These are phyloP conservation scores for Exophiala aquamarina DNA, from an alignment of 2,329 filamentous ascomycete species.

Conservation along the genomic window DNA sequence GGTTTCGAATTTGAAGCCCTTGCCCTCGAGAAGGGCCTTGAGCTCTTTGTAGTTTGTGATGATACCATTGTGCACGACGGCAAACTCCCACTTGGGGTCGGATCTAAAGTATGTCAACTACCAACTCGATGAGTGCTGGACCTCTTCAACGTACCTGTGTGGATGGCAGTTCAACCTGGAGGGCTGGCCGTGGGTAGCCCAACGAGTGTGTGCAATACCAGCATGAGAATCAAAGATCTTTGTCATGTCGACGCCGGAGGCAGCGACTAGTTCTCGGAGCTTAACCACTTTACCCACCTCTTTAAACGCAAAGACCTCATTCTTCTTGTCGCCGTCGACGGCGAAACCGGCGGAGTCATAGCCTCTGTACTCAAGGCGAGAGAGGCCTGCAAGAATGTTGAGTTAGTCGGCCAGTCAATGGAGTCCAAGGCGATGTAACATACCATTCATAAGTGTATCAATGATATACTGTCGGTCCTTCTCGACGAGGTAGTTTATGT, in stretches of 20 bases:
- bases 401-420: slow-evolving; percentile 2
- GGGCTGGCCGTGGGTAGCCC: slow-evolving; percentile 95
- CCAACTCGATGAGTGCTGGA: slow-evolving; percentile 8
- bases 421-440: slow-evolving; percentile 38
- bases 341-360: slow-evolving; percentile 98
- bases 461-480: slow-evolving; percentile 97
- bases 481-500: slow-evolving; percentile 99
- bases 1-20: slow-evolving; percentile 98
- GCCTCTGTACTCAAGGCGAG: slow-evolving; percentile 95
- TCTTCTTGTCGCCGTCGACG: slow-evolving; percentile 97
- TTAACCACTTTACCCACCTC: slow-evolving; percentile 99
- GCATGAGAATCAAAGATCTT: slow-evolving; percentile 98
- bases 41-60: slow-evolving; percentile 99
- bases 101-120: slow-evolving; percentile 60
- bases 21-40: slow-evolving; percentile 85
- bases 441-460: slow-evolving; percentile 93
- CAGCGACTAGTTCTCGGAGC: slow-evolving; percentile 87
- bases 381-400: slow-evolving; percentile 64
- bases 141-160: slow-evolving; percentile 68
- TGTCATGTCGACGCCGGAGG: slow-evolving; percentile 77
- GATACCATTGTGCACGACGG: slow-evolving; percentile 98
- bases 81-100: slow-evolving; percentile 92
- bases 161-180: slow-evolving; percentile 97
- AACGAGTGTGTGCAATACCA: slow-evolving; percentile 97
- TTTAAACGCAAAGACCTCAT: slow-evolving; percentile 96